Evolutionary conservation across 306 rosid species (phyloP).

Genomic region (Dicorynia guianensis): DNA sequence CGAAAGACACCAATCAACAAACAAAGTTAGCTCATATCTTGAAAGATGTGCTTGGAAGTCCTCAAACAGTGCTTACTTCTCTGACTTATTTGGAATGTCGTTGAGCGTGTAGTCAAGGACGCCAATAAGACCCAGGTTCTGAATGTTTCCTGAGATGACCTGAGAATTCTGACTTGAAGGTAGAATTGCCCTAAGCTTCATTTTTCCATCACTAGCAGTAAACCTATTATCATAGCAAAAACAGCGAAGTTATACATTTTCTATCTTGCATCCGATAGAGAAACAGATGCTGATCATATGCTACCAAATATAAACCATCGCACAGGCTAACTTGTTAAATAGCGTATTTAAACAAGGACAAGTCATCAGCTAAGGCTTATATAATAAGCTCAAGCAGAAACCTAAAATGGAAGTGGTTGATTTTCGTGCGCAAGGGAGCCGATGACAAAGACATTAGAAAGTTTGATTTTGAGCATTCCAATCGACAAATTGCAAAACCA

Average conservation of each 20-base stretch:
- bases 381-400: not conserved
- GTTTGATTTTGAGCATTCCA: not conserved
- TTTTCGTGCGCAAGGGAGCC: not conserved
- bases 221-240: conserved; percentile 56
- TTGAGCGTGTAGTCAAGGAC: conserved; percentile 75
- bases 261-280: conserved; percentile 7
- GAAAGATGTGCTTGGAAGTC: not conserved
- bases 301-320: not conserved
- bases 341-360: not conserved
- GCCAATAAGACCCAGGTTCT: conserved; percentile 85
- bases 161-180: conserved; percentile 53
- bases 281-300: not conserved
- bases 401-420: not conserved
- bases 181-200: conserved; percentile 71
- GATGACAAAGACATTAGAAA: too few species aligned
- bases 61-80: conserved; percentile 61
- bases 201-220: conserved; percentile 76
- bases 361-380: not conserved
- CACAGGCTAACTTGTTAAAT: not conserved
- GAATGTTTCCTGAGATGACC: conserved; percentile 75
- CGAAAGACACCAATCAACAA: not conserved
- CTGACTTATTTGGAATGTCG: conserved; percentile 71
- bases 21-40: not conserved
- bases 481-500: not conserved
- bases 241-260: not conserved